Conservation (phyloP, 257 asterid species). For the Linaria vulgaris region DNA sequence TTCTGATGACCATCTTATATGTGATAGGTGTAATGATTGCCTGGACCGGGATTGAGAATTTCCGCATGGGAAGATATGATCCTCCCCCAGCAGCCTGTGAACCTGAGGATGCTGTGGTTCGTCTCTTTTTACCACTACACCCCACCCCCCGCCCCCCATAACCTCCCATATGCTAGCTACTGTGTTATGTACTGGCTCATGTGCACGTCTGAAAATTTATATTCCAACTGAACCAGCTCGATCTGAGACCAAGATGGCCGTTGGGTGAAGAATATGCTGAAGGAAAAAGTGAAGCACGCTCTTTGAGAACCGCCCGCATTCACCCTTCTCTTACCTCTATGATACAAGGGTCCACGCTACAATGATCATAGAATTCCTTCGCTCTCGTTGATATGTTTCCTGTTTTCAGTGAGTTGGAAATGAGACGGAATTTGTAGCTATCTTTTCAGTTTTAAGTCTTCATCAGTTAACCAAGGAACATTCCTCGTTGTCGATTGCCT, state of each 20-base stretch:
- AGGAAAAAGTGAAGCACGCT: constrained; percentile 94
- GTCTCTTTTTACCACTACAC: constrained; percentile 33
- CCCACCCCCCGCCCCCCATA: no score
- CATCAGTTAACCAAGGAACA: not conserved
- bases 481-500: not conserved
- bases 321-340: constrained; percentile 95
- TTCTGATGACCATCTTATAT: not conserved
- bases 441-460: no score
- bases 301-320: constrained; percentile 70
- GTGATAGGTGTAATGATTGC: constrained; percentile 91
- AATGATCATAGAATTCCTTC: not conserved
- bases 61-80: constrained; percentile 84
- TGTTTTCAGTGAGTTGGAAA: no score
- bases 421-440: no score
- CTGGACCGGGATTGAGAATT: constrained; percentile 96
- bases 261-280: constrained; percentile 80
- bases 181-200: not conserved
- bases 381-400: no score
- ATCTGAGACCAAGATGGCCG: constrained; percentile 97
- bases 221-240: constrained; percentile 51
- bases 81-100: constrained; percentile 93
- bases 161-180: no score
- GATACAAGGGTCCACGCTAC: constrained; percentile 60
- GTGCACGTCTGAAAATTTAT: no score
- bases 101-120: constrained; percentile 82